Base-by-base conservation (phyloP, 2,329 filamentous ascomycete genomes). In the Penicillium sp. region DNA sequence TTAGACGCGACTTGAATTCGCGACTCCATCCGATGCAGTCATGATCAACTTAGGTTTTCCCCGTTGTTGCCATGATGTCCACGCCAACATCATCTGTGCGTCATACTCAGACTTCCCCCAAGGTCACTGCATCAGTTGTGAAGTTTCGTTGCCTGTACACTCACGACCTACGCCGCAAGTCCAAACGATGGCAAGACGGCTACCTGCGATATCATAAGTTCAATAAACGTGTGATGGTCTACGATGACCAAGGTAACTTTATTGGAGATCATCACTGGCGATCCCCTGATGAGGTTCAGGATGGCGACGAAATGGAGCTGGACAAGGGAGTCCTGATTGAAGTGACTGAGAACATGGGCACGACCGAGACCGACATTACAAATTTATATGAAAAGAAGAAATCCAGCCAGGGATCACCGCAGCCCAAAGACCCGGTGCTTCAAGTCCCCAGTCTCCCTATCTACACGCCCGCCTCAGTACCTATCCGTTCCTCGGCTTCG, bases 181-280 rank as follows among this genome's bases (percentile, higher is more conserved):
- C 90, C 63, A 97, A 97, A 71, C 81, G 90, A 57, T 97, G 92
- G 92, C 90, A 96, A 67, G 92, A 97, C 86, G 92, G 93, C 34
- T 85, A 85, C 47, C 82, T 97, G 57, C 89, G 88, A 60, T 96
- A 88, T 61, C 92, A 97, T 68, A 88, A 89, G 0, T 96, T 96
- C 82, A 97, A 97, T 76, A 90, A 86, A 68, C 85, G 90, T 4
- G 79, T 94, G 56, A 95, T 97, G 90, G 89, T 95, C 7, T 93
- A 94, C 65, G 91, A 96, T 70, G 85, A 90, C 43, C 78, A 83
- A 2, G 85, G 89, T 0, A 90, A 92, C 69, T 90, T 87, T 61
- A 81, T 97, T 27, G 92, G 91, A 3, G 92, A 96, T 70, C 84
- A 85, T 30, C 90, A 96, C 73, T 94, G 89, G 86, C 84, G 85